phyloP scores from a whole-genome alignment of 2,329 filamentous ascomycete genomes.

The Botrytis cinerea region DNA sequence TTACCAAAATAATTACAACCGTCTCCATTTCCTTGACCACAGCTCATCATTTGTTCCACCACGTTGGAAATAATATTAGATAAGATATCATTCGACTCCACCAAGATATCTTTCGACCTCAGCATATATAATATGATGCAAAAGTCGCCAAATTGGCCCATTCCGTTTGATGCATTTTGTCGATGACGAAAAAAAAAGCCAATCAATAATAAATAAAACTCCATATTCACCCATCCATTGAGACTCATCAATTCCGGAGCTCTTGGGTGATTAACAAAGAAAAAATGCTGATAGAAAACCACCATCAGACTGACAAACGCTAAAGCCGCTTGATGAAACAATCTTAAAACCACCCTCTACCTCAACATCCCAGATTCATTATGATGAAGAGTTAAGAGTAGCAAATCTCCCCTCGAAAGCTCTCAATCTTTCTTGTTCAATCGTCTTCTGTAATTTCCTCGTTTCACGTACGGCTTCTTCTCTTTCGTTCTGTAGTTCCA shows the following conservation, averaged over 20 bases:
- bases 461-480: constrained; percentile 75
- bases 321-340: constrained; percentile 23
- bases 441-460: constrained; percentile 65
- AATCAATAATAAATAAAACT: constrained; percentile 15
- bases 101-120: constrained; percentile 7
- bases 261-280: neutral
- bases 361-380: constrained; percentile 5
- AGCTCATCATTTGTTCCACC: neutral
- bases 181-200: neutral
- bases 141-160: constrained; percentile 2
- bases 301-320: constrained; percentile 16
- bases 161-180: constrained; percentile 13
- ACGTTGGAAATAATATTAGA: constrained; percentile 3
- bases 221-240: constrained; percentile 11
- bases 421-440: constrained; percentile 50
- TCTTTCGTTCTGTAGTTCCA: constrained; percentile 72
- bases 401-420: constrained; percentile 40
- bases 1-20: constrained; percentile 17
- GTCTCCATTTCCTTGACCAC: neutral
- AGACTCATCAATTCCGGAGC: constrained; percentile 3
- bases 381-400: constrained; percentile 32
- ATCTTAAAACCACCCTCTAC: constrained; percentile 11
- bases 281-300: neutral
- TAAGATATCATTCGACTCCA: neutral
- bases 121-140: constrained; percentile 5